Conservation (phyloP, 225 moss, liverwort and hornwort genomes). For the Straminergon stramineum region DNA sequence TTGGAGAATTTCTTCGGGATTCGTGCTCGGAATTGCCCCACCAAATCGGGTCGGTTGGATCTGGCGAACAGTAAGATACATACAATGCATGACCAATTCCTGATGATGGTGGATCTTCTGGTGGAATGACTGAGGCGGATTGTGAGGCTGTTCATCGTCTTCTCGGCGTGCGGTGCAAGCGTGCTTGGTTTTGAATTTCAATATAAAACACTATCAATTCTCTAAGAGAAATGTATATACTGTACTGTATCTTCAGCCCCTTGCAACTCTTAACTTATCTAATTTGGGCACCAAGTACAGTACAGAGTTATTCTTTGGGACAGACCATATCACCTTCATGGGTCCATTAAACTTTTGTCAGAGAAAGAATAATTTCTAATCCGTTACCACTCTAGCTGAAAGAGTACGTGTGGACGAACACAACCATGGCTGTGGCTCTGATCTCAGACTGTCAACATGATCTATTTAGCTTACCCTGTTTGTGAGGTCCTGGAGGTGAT, state of each 20-base stretch:
- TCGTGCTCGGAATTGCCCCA: neutral
- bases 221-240: neutral
- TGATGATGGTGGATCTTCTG: neutral
- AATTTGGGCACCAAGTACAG: neutral
- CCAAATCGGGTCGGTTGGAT: neutral
- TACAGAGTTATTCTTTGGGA: constrained; percentile 20
- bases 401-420: neutral
- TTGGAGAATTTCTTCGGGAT: neutral
- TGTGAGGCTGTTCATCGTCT: neutral
- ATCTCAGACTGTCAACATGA: neutral
- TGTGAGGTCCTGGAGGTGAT: neutral
- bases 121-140: neutral
- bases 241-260: neutral
- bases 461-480: rapidly evolving
- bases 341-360: neutral
- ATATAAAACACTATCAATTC: too few species aligned
- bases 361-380: neutral
- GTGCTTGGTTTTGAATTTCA: neutral
- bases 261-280: neutral
- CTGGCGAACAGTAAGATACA: neutral
- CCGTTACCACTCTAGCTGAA: constrained; percentile 29
- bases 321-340: neutral
- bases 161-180: neutral
- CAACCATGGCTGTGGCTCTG: constrained; percentile 22
- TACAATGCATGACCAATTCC: neutral